Evolutionary conservation across 2,329 filamentous ascomycete species (phyloP).

Genomic region (Cercospora berteroae): DNA sequence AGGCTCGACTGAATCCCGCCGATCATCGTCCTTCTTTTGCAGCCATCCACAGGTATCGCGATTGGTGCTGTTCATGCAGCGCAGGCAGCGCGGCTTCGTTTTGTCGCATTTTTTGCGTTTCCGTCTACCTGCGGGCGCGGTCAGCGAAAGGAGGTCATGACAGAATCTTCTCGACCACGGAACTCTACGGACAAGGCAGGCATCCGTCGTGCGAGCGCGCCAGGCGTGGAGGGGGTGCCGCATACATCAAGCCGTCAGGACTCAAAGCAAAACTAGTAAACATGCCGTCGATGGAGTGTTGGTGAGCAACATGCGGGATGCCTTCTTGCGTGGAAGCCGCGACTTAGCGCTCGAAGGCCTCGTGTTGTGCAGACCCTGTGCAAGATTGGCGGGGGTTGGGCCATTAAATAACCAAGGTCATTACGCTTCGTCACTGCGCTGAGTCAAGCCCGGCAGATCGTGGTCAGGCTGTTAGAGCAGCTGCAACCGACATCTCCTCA

Average conservation of each 20-base stretch:
- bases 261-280: slow-evolving; percentile 22
- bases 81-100: slow-evolving; percentile 17
- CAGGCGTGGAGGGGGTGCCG: slow-evolving; percentile 12
- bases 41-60: slow-evolving; percentile 21
- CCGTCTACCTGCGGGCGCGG: slow-evolving; percentile 18
- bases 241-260: slow-evolving; percentile 12
- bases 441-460: neutral
- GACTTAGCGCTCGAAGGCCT: neutral
- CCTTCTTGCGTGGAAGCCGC: slow-evolving; percentile 1
- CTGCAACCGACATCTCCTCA: neutral
- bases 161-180: neutral
- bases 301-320: neutral
- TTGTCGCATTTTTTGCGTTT: slow-evolving; percentile 29
- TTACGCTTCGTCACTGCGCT: neutral
- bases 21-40: neutral
- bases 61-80: slow-evolving; percentile 24
- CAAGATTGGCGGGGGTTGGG: neutral
- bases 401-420: neutral
- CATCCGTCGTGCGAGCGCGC: slow-evolving; percentile 15
- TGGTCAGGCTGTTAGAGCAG: neutral
- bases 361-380: neutral
- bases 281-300: slow-evolving; percentile 13
- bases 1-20: neutral
- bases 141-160: neutral
- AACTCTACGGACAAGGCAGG: slow-evolving; percentile 22